phyloP scores from a whole-genome alignment of 2,329 filamentous ascomycete species.

The Rhinocladiella similis region DNA sequence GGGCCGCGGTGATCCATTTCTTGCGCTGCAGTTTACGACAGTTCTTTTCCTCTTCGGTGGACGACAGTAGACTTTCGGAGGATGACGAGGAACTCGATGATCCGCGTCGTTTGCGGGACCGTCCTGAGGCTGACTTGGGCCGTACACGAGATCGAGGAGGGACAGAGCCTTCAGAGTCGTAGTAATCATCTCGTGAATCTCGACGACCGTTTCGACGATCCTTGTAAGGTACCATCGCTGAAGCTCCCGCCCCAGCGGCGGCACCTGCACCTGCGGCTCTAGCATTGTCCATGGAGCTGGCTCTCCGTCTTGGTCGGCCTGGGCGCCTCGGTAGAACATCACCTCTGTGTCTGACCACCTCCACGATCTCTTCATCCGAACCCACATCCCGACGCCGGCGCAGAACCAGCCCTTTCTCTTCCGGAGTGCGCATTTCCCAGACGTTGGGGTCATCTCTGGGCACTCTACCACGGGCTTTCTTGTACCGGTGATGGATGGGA shows the following conservation, averaged over 20 bases:
- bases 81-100: slow-evolving; percentile 45
- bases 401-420: slow-evolving; percentile 29
- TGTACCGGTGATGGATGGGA: slow-evolving; percentile 22
- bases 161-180: slow-evolving; percentile 29
- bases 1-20: slow-evolving; percentile 65
- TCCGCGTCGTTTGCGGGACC: slow-evolving; percentile 17
- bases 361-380: slow-evolving; percentile 31
- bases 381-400: slow-evolving; percentile 28
- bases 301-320: slow-evolving; percentile 14
- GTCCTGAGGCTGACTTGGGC: slow-evolving; percentile 25
- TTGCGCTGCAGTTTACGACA: slow-evolving; percentile 66
- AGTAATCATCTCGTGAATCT: slow-evolving; percentile 16
- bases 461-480: slow-evolving; percentile 23
- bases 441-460: slow-evolving; percentile 23
- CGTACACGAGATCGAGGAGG: slow-evolving; percentile 27
- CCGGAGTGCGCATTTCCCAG: slow-evolving; percentile 21
- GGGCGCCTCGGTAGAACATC: slow-evolving; percentile 25
- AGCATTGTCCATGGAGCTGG: slow-evolving; percentile 25
- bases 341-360: slow-evolving; percentile 27
- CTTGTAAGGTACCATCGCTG: slow-evolving; percentile 18
- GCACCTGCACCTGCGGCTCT: slow-evolving; percentile 13
- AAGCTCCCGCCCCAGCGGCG: slow-evolving; percentile 23
- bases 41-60: slow-evolving; percentile 62
- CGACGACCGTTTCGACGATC: slow-evolving; percentile 7
- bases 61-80: slow-evolving; percentile 54